phyloP scores from a whole-genome alignment of 2,329 filamentous ascomycete genomes.

The Penicillium concentricum region DNA sequence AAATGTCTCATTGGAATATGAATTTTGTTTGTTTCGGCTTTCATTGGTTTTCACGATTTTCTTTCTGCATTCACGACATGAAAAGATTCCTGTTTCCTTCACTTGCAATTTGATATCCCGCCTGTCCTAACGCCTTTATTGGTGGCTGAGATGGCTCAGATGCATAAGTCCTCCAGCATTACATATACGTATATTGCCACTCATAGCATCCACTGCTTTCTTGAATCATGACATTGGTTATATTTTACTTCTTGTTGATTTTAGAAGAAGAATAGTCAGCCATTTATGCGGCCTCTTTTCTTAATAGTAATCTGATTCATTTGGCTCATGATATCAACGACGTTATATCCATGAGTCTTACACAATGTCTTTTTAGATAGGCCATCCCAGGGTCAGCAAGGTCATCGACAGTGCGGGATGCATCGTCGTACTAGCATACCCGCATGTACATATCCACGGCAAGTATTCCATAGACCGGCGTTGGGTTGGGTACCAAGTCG shows the following conservation, averaged over 20 bases:
- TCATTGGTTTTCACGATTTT: constrained; percentile 2
- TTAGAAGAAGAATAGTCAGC: neutral
- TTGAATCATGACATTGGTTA: neutral
- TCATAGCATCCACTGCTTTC: neutral
- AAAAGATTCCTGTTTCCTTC: constrained; percentile 7
- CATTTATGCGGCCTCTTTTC: too few species aligned
- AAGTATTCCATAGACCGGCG: too few species aligned
- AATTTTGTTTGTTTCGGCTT: neutral
- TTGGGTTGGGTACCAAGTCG: too few species aligned
- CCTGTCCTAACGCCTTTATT: neutral
- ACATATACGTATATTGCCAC: neutral
- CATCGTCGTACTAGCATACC: too few species aligned
- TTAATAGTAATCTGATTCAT: too few species aligned
- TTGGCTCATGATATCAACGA: too few species aligned
- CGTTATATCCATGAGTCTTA: too few species aligned
- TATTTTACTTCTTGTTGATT: neutral
- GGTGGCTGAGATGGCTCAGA: neutral
- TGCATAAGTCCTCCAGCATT: neutral
- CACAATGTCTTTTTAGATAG: too few species aligned
- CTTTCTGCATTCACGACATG: constrained; percentile 16
- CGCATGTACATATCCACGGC: too few species aligned
- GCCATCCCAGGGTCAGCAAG: too few species aligned
- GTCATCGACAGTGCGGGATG: too few species aligned
- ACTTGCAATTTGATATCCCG: constrained; percentile 20
- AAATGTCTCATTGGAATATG: neutral